These are phyloP conservation scores for Powellomyces hirtus DNA, from an alignment of 192 early-diverging fungal genomes.

Conservation along the genomic window DNA sequence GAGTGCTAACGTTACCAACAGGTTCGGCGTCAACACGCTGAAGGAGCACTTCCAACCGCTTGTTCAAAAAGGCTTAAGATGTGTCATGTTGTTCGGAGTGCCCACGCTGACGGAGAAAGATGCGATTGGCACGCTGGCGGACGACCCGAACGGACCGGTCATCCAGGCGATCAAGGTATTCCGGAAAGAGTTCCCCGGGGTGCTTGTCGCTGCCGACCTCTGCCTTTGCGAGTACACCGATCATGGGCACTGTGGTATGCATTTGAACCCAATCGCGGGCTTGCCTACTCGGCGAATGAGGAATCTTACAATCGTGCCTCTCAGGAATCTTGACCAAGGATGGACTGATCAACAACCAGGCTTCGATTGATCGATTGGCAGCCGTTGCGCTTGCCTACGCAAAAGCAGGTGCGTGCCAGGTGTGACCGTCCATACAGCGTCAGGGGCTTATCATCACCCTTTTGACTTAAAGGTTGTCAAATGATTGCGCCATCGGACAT, in stretches of 20 bases:
- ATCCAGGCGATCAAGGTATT: constrained; percentile 80
- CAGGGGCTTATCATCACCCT: constrained; percentile 78
- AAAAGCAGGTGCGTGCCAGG: constrained; percentile 64
- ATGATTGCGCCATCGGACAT: constrained; percentile 94
- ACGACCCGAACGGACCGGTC: constrained; percentile 78
- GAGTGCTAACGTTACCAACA: constrained; percentile 2
- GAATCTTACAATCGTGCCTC: background rate
- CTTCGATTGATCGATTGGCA: constrained; percentile 74
- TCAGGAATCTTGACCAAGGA: constrained; percentile 46
- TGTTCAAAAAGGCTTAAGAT: constrained; percentile 80
- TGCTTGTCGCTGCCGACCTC: constrained; percentile 90
- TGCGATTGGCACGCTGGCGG: constrained; percentile 72
- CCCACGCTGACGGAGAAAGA: constrained; percentile 68
- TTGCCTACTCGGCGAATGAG: background rate
- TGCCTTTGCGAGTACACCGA: constrained; percentile 95
- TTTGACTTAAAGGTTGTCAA: no score
- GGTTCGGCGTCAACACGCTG: constrained; percentile 75
- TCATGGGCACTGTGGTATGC: constrained; percentile 93
- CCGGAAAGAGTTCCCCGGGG: constrained; percentile 69
- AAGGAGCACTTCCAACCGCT: constrained; percentile 75
- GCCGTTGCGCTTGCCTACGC: constrained; percentile 86
- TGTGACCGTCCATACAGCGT: constrained; percentile 26
- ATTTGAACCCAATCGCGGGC: background rate
- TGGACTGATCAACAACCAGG: constrained; percentile 79
- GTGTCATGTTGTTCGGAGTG: constrained; percentile 93